Evolutionary conservation across 208 protist genomes (phyloP).

Genomic region (Hexamita inflata): DNA sequence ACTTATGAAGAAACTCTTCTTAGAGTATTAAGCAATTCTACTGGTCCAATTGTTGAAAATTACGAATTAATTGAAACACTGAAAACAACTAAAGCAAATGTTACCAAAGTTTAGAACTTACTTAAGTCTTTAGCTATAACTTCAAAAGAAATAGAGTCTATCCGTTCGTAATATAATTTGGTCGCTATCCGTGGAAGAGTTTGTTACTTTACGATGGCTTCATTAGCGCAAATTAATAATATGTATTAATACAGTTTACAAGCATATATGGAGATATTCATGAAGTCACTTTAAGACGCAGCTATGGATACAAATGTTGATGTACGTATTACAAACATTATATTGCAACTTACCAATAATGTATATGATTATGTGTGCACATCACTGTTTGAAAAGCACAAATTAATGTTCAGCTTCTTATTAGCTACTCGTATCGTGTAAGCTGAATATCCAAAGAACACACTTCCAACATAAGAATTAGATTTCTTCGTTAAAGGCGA

Average conservation of each 20-base stretch:
- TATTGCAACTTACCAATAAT: constrained; percentile 77
- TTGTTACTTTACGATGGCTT: constrained; percentile 87
- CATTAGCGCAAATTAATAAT: constrained; percentile 75
- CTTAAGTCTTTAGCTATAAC: constrained; percentile 76
- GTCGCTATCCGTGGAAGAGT: constrained; percentile 82
- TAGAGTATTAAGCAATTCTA: constrained; percentile 70
- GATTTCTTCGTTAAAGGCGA: constrained; percentile 31
- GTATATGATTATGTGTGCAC: constrained; percentile 91
- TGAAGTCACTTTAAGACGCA: constrained; percentile 71
- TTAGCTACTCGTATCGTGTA: constrained; percentile 1
- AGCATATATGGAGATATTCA: constrained; percentile 86
- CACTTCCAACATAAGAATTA: neutral
- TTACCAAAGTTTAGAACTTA: constrained; percentile 77
- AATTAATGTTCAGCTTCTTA: constrained; percentile 88
- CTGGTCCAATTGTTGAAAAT: constrained; percentile 92
- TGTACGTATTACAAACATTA: constrained; percentile 83
- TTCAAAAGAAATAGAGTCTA: constrained; percentile 73
- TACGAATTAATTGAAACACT: constrained; percentile 86
- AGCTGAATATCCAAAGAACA: neutral
- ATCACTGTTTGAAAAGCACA: constrained; percentile 89
- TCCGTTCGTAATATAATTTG: constrained; percentile 75
- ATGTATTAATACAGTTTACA: constrained; percentile 98
- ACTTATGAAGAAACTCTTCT: constrained; percentile 89
- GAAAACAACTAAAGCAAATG: constrained; percentile 88
- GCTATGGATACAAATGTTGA: constrained; percentile 61